A percentile compares a stretch with the other conserved stretches of the same genome.
These are phyloP conservation scores for Ogataea thermomethanolica DNA, from an alignment of 805 yeast species.

Conservation along the genomic window DNA sequence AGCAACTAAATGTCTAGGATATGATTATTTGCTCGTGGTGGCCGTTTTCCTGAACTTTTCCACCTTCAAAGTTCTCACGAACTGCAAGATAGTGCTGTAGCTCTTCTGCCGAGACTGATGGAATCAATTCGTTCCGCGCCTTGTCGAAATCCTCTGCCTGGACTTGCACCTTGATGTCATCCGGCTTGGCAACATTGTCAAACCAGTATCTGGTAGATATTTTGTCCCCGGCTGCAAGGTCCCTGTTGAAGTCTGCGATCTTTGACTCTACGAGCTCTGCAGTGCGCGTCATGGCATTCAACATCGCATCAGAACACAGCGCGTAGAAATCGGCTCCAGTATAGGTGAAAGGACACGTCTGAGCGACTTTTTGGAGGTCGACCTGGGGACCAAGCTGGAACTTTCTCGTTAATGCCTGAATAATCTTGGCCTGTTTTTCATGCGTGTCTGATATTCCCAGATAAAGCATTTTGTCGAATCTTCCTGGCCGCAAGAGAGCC, in stretches of 20 bases:
- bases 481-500: slow-evolving; percentile 87
- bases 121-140: slow-evolving; percentile 67
- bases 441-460: slow-evolving; percentile 90
- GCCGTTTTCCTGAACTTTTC: slow-evolving; percentile 31
- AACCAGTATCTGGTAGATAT: slow-evolving; percentile 86
- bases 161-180: slow-evolving; percentile 69
- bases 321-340: slow-evolving; percentile 99
- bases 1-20: not conserved
- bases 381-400: slow-evolving; percentile 61
- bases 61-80: slow-evolving; percentile 80
- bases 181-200: slow-evolving; percentile 66
- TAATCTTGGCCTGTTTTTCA: slow-evolving; percentile 79
- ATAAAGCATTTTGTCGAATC: slow-evolving; percentile 93
- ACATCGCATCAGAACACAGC: slow-evolving; percentile 90
- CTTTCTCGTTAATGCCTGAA: slow-evolving; percentile 86
- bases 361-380: slow-evolving; percentile 56
- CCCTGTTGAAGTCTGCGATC: slow-evolving; percentile 48
- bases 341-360: slow-evolving; percentile 77
- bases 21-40: slow-evolving; percentile 1
- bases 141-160: slow-evolving; percentile 69
- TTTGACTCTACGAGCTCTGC: slow-evolving; percentile 73
- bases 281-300: slow-evolving; percentile 91
- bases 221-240: slow-evolving; percentile 33
- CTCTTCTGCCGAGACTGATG: slow-evolving; percentile 88
- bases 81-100: slow-evolving; percentile 75